Conservation (phyloP, 73 alveolate species). For the Stentor roeselii region DNA sequence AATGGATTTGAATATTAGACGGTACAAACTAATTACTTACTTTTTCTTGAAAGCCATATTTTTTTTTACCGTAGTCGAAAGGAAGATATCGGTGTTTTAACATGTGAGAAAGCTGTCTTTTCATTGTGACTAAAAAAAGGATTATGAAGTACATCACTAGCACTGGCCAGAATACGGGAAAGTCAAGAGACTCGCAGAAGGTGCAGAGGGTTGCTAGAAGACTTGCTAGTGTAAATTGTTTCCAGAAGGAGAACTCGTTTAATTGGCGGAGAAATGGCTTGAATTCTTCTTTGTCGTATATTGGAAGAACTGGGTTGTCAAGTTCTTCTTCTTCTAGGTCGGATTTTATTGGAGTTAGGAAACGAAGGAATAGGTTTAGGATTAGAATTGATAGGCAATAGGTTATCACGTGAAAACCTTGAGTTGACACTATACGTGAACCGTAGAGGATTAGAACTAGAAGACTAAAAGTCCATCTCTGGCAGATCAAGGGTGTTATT, state of each 20-base stretch:
- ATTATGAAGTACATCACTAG: constrained; percentile 37
- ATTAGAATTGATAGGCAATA: constrained; percentile 18
- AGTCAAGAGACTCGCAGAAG: constrained; percentile 34
- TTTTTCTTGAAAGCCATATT: constrained; percentile 15
- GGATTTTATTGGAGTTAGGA: constrained; percentile 22
- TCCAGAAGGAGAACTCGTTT: constrained; percentile 44
- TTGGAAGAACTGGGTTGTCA: constrained; percentile 44
- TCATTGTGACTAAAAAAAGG: constrained; percentile 43
- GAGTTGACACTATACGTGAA: neutral
- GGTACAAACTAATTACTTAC: neutral
- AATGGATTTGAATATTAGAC: too few species aligned
- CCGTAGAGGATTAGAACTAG: neutral
- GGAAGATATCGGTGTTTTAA: constrained; percentile 42
- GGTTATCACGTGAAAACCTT: constrained; percentile 25
- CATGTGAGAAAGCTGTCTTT: constrained; percentile 46
- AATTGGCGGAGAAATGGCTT: constrained; percentile 36
- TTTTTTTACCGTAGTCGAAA: constrained; percentile 42
- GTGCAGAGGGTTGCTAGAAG: constrained; percentile 27
- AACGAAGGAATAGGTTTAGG: constrained; percentile 21
- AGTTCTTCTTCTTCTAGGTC: constrained; percentile 27
- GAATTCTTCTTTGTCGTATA: constrained; percentile 39
- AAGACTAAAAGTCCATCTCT: neutral
- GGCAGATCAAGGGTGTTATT: neutral
- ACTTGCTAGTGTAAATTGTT: constrained; percentile 5
- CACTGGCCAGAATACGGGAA: constrained; percentile 51